Percentiles rank a stretch among this genome's conserved stretches.
Conservation (phyloP, 495 filamentous ascomycete species). For the Aspergillus bertholletiae region DNA sequence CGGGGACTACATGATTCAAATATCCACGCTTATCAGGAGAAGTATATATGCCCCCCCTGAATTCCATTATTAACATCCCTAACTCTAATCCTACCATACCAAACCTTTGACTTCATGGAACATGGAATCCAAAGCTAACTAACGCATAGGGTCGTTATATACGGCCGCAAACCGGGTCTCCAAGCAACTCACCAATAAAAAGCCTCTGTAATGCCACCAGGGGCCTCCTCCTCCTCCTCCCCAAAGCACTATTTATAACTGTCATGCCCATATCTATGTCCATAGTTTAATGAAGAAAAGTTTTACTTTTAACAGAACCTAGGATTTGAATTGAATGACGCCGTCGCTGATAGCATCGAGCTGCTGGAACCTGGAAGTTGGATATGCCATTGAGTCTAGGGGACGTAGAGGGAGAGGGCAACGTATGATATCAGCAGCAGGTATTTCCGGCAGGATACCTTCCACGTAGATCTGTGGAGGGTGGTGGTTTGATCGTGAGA, state of each 20-base stretch:
- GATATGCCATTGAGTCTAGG: too few species aligned
- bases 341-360: not conserved
- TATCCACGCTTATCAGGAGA: constrained; percentile 2
- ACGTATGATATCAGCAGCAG: not conserved
- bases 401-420: not conserved
- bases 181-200: not conserved
- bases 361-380: too few species aligned
- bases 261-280: too few species aligned
- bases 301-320: too few species aligned
- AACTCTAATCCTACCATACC: too few species aligned
- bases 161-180: not conserved
- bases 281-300: not conserved
- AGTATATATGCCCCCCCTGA: not conserved
- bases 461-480: too few species aligned
- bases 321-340: too few species aligned
- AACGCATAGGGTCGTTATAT: not conserved
- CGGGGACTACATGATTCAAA: not conserved
- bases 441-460: not conserved
- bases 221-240: not conserved
- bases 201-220: not conserved
- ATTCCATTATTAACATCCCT: too few species aligned
- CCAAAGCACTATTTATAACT: too few species aligned
- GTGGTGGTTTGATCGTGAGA: too few species aligned
- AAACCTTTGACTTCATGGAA: too few species aligned
- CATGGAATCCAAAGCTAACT: too few species aligned